Base-by-base conservation (phyloP, 129 eudicot species). In the Flaveria ramosissima region DNA sequence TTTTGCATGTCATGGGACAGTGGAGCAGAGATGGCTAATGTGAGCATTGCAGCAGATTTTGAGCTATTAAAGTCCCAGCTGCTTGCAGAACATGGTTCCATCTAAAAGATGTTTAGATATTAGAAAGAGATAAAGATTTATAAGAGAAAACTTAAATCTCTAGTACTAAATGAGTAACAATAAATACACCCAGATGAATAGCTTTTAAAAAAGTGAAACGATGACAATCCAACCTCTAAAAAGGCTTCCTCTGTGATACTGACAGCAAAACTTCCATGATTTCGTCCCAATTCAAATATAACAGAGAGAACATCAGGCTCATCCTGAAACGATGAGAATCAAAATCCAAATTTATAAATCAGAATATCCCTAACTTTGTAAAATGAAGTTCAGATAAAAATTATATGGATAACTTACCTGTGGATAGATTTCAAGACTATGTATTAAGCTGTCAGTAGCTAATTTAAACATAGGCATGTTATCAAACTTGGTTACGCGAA, bases 21-120 rank as follows among this genome's bases (percentile, higher is more conserved):
- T 32, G 97, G 89, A 77, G 86, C 86, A 12, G 98, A 91, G 74
- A 89, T 87, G 66, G 97, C 97, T 77, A 93, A 78, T 66, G 84
- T 91, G 43, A 93, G 82, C 50, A 80, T 67, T 62, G 89, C 87
- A 57, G 85, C 89, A 39, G 81, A 84, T 68, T 73, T 85, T 12
- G 73, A 78, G 62, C 79, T 83, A 78, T 89, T 78, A 30, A 73
- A 85, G 2, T 80, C 88, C 78, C 88, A 81, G 53, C 81, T 83
- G 57, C 92, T 86, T 56, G 67, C 92, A 17, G 78, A 81, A 74
- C 79, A 78, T 36, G 86, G 89, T 51, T 87, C 92, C 51, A 93
- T 80, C 98, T 94, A 87, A 81, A 68, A 30, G 67, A 82, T 63
- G 46, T 66, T 42, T 46, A 46, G 41, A 17, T 36, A 68, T 46